Conservation (phyloP, 345 rosid species). For the Linum lewisii region DNA sequence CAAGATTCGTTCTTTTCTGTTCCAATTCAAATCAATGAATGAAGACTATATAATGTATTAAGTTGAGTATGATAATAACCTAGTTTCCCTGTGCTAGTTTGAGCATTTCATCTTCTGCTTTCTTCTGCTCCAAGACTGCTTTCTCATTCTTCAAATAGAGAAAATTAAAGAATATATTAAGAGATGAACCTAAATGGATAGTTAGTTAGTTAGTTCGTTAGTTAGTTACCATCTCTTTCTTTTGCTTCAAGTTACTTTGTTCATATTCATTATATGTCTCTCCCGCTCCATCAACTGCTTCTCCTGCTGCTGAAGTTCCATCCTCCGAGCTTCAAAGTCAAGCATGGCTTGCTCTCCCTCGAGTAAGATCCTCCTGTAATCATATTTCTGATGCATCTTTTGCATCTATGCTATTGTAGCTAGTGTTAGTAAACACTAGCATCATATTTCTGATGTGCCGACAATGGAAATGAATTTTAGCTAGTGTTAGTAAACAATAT, state of each 20-base stretch:
- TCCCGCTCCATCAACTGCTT: conserved; percentile 34
- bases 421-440: no score
- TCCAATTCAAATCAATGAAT: conserved; percentile 4
- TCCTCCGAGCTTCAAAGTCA: conserved; percentile 26
- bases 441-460: no score
- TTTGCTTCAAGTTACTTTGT: conserved; percentile 31
- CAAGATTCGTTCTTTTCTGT: background rate
- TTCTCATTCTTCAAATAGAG: conserved; percentile 38
- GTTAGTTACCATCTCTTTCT: conserved; percentile 37
- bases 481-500: no score
- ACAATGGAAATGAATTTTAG: no score
- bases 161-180: background rate
- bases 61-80: background rate
- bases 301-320: conserved; percentile 32
- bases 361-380: conserved; percentile 25
- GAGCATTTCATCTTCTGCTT: conserved; percentile 44
- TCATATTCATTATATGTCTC: conserved; percentile 38
- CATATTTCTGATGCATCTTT: conserved; percentile 30
- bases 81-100: conserved; percentile 38
- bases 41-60: conserved; percentile 26
- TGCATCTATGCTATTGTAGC: conserved; percentile 17
- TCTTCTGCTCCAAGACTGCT: conserved; percentile 67
- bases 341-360: conserved; percentile 34
- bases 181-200: background rate
- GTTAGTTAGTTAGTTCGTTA: no score